Evolutionary conservation across 1,284 basidiomycete genomes (phyloP).

Genomic region (Blastosporella zonata): DNA sequence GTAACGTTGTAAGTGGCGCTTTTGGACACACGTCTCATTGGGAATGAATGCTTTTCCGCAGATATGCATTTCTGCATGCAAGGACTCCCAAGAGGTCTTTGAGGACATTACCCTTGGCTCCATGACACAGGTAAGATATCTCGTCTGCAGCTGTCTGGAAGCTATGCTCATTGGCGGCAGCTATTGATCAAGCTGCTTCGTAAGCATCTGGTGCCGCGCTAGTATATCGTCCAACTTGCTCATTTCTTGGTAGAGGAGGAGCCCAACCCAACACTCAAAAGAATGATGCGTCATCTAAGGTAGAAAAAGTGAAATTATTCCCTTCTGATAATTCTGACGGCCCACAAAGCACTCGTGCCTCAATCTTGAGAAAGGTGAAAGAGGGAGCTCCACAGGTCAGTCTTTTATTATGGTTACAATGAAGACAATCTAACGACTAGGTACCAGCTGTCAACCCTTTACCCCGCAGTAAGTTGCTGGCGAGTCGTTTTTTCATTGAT

Average conservation of each 20-base stretch:
- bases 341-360: too few species aligned
- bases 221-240: background rate
- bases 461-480: too few species aligned
- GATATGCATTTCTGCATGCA: constrained; percentile 1
- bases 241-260: background rate
- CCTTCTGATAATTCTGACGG: too few species aligned
- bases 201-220: background rate
- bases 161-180: background rate
- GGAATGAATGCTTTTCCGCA: background rate
- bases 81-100: background rate
- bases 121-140: background rate
- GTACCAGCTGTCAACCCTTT: too few species aligned
- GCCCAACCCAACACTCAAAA: background rate
- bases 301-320: background rate
- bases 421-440: too few species aligned
- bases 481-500: too few species aligned
- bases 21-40: background rate
- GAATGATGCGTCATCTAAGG: background rate
- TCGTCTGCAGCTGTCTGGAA: too few species aligned
- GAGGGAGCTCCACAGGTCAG: too few species aligned
- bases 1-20: constrained; percentile 1
- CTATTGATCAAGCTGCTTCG: background rate
- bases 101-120: background rate
- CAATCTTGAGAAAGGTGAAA: too few species aligned
- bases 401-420: too few species aligned